Base-by-base conservation (phyloP, 2,329 filamentous ascomycete species). In the Fusarium sp. region DNA sequence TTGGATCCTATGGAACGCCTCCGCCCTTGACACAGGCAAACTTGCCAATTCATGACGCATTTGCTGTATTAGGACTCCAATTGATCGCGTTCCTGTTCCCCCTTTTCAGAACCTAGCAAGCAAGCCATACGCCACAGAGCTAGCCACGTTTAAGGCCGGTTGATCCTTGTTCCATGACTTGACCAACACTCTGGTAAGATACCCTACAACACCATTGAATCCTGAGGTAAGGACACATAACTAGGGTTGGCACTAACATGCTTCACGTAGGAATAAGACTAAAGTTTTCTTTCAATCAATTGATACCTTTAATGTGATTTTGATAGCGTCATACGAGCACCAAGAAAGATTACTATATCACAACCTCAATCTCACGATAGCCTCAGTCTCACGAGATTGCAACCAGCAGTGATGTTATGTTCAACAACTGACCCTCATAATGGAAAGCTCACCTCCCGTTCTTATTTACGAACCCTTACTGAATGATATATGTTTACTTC, bases 121-220 rank as follows among this genome's bases (percentile, higher is more conserved):
- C 21, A 3, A 43, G 49, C 48, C 42, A 42, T 51, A 56, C 48
- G 49, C 51, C 53, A 36, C 43, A 28, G 42, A 55, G 55, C 10
- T 36, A 48, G 48, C 48, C 57, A 62, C 30, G 20, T 30, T 24
- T 15, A 20, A 17, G 19, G n/a, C 28, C 44, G 42, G 36, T 32
- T 40, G 28, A 42, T 21, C 20, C 30, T 42, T 36, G 36, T 4
- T 42, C 23, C 30, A 39, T 26, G 39, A 46, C 32, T 46, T 19
- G 5, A 30, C 14, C 42, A 9, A 40, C 30, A 26, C 40, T n/a
- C 6, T 32, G 5, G 12, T 4, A 7, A 24, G 10, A 61, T 62
- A 62, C 58, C 58, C 58, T 62, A 62, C 48, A 56, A 47, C 42
- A 42, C 17, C 17, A 28, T 24, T 10, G 21, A 43, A 39, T 8